Evolutionary conservation across 73 alveolate species (phyloP).

Genomic region (Symbiodinium pilosum): DNA sequence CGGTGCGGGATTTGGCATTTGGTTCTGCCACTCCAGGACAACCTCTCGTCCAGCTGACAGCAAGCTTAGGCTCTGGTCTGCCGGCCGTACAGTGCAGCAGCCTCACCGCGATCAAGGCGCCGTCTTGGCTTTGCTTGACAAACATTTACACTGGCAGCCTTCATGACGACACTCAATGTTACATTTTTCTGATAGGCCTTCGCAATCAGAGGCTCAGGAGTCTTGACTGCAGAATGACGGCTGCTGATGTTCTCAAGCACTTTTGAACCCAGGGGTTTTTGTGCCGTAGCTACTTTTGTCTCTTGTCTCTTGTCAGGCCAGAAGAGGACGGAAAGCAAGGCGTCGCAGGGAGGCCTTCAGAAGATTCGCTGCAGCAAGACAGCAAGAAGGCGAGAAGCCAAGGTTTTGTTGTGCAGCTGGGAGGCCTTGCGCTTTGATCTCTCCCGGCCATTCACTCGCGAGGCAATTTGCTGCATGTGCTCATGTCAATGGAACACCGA

Average conservation of each 20-base stretch:
- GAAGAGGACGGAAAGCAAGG: not conserved
- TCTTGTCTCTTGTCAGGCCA: not conserved
- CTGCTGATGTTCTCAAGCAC: not conserved
- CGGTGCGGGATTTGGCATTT: no score
- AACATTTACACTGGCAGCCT: no score
- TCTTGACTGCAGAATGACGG: not conserved
- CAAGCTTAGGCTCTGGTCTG: not conserved
- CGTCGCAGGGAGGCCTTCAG: not conserved
- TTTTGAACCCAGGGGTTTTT: no score
- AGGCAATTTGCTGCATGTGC: not conserved
- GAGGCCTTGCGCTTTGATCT: slow-evolving; percentile 56
- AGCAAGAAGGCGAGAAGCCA: not conserved
- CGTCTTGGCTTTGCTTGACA: no score
- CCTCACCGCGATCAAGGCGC: not conserved
- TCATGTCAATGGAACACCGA: no score
- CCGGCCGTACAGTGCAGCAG: not conserved
- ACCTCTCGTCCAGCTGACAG: no score
- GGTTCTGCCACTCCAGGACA: no score
- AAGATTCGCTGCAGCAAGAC: not conserved
- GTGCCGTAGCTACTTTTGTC: no score
- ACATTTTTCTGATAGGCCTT: not conserved
- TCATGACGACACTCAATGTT: no score
- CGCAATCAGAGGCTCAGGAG: not conserved
- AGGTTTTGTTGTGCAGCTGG: not conserved
- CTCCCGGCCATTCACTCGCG: slow-evolving; percentile 68